Percentiles rank a stretch among this genome's conserved stretches.
These are phyloP conservation scores for Schrenkiella parvula DNA, from an alignment of 345 rosid genomes.

Conservation along the genomic window DNA sequence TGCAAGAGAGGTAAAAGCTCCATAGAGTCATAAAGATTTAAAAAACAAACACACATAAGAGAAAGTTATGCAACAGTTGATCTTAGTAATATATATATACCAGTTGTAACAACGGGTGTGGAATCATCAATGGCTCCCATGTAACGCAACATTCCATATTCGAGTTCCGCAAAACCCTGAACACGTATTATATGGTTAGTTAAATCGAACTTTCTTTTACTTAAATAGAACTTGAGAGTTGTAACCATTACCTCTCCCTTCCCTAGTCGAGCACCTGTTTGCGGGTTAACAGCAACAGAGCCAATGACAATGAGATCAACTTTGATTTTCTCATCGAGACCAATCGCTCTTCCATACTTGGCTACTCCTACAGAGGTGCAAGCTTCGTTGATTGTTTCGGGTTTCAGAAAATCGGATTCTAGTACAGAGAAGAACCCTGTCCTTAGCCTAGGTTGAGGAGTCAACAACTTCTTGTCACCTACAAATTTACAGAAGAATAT, in stretches of 20 bases:
- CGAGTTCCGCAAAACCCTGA: slow-evolving; percentile 88
- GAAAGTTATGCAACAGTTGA: too few species aligned
- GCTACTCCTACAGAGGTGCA: slow-evolving; percentile 79
- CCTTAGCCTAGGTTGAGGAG: slow-evolving; percentile 87
- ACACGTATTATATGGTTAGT: not conserved
- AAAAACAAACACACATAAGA: not conserved
- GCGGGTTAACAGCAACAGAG: slow-evolving; percentile 80
- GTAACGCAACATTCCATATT: slow-evolving; percentile 81
- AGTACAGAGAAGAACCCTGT: slow-evolving; percentile 79
- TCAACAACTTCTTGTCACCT: slow-evolving; percentile 71
- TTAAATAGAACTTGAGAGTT: not conserved
- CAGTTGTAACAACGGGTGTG: slow-evolving; percentile 65
- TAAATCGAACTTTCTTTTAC: not conserved
- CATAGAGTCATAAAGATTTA: not conserved
- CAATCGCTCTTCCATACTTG: slow-evolving; percentile 71
- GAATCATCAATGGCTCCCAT: slow-evolving; percentile 91
- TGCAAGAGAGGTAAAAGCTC: slow-evolving; percentile 25
- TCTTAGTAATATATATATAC: slow-evolving; percentile 3
- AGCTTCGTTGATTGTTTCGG: slow-evolving; percentile 52
- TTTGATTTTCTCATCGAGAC: slow-evolving; percentile 71
- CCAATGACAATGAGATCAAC: slow-evolving; percentile 78
- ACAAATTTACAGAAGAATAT: not conserved
- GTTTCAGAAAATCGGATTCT: slow-evolving; percentile 45
- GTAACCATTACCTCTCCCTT: slow-evolving; percentile 68
- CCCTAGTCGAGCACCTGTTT: slow-evolving; percentile 79